Percentiles rank a stretch among this genome's conserved stretches.
These are phyloP conservation scores for Fusarium brachygibbosum DNA, from an alignment of 2,329 filamentous ascomycete species.

Conservation along the genomic window DNA sequence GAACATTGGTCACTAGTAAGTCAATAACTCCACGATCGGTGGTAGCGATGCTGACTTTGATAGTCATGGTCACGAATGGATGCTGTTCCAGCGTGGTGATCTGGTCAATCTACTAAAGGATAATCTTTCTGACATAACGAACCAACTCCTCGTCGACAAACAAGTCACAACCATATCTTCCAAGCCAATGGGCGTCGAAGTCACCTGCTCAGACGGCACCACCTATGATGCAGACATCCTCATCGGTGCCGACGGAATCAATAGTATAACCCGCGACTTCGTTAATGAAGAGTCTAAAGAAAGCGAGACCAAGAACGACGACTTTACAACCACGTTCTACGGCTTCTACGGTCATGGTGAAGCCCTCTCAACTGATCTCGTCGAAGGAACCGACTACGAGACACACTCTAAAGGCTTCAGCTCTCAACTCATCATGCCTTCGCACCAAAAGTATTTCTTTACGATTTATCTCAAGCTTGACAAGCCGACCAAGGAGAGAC, in stretches of 20 bases:
- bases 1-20: constrained; percentile 26
- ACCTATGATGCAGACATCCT: constrained; percentile 28
- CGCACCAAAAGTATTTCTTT: constrained; percentile 29
- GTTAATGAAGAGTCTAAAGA: not conserved
- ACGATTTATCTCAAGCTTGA: constrained; percentile 30
- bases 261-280: constrained; percentile 25
- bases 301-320: not conserved
- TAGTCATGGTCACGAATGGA: constrained; percentile 36
- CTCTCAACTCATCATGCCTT: constrained; percentile 23
- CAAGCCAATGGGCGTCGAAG: constrained; percentile 1
- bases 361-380: not conserved
- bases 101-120: constrained; percentile 30
- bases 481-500: not conserved
- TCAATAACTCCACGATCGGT: rapidly evolving
- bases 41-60: not conserved
- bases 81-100: constrained; percentile 37
- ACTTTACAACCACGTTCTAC: constrained; percentile 27
- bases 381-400: constrained; percentile 24
- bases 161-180: constrained; percentile 22
- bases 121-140: constrained; percentile 10
- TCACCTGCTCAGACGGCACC: constrained; percentile 33
- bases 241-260: constrained; percentile 37
- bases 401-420: constrained; percentile 20
- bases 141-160: constrained; percentile 23
- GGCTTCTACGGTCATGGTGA: constrained; percentile 28